Evolutionary conservation across 2,329 filamentous ascomycete species (phyloP).

Genomic region (Aureobasidium sp.): DNA sequence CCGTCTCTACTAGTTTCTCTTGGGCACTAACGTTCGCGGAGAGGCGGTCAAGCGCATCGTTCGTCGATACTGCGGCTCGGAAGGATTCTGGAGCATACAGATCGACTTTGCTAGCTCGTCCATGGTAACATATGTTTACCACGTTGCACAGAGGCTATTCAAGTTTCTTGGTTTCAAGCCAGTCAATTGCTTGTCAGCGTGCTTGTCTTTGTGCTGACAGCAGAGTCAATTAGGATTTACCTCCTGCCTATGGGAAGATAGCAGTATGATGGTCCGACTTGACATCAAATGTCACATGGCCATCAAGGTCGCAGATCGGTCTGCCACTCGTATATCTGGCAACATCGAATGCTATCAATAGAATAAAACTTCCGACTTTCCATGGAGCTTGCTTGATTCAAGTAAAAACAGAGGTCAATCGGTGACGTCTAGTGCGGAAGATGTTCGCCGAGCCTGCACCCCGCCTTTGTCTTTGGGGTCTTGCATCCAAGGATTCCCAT

Average conservation of each 20-base stretch:
- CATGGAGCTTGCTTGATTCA: neutral
- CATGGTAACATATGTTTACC: neutral
- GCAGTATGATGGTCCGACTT: neutral
- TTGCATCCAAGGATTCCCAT: neutral
- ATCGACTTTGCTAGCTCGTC: neutral
- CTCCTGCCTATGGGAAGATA: neutral
- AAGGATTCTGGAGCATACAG: neutral
- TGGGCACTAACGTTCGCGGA: neutral
- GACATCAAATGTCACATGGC: neutral
- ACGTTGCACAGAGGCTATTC: neutral
- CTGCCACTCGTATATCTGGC: neutral
- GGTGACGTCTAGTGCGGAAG: neutral
- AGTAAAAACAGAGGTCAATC: slow-evolving; percentile 1
- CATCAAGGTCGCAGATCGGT: slow-evolving; percentile 5
- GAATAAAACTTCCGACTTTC: neutral
- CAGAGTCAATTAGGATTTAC: neutral
- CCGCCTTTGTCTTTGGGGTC: neutral
- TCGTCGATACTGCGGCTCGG: neutral
- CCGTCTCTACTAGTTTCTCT: neutral
- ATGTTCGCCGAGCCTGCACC: neutral
- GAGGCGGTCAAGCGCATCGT: neutral
- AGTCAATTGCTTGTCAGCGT: neutral
- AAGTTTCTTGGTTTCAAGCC: neutral
- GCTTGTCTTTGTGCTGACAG: slow-evolving; percentile 3
- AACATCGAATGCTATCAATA: neutral